These are phyloP conservation scores for Artemisia tridentata DNA, from an alignment of 129 eudicot genomes.

Conservation along the genomic window DNA sequence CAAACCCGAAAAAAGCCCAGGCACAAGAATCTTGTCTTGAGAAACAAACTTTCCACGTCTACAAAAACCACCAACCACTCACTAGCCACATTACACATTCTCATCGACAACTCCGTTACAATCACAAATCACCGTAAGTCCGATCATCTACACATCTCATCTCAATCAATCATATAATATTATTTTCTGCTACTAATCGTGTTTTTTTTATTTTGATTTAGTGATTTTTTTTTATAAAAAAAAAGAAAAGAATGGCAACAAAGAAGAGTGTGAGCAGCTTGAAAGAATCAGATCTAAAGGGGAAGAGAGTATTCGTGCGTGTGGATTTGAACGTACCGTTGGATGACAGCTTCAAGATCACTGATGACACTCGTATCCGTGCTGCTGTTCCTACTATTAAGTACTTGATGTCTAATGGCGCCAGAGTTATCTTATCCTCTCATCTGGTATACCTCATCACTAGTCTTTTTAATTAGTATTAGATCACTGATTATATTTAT, in stretches of 20 bases:
- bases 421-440: conserved; percentile 56
- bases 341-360: conserved; percentile 57
- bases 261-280: conserved; percentile 72
- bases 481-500: too few species aligned
- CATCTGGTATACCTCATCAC: conserved; percentile 45
- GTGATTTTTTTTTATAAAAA: background rate
- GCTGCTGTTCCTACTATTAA: conserved; percentile 72
- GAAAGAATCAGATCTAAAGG: conserved; percentile 67
- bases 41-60: too few species aligned
- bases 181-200: background rate
- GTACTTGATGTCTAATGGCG: conserved; percentile 56
- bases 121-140: background rate
- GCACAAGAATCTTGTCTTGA: too few species aligned
- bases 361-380: conserved; percentile 68
- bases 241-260: conserved; percentile 59
- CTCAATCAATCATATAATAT: too few species aligned
- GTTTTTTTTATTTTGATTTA: background rate
- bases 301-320: conserved; percentile 64
- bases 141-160: background rate
- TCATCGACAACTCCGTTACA: background rate
- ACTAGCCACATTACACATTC: too few species aligned
- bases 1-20: too few species aligned
- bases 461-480: too few species aligned
- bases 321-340: conserved; percentile 64
- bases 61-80: too few species aligned